Conservation (phyloP, 139 green algal species). For the Picochlorum sp. region DNA sequence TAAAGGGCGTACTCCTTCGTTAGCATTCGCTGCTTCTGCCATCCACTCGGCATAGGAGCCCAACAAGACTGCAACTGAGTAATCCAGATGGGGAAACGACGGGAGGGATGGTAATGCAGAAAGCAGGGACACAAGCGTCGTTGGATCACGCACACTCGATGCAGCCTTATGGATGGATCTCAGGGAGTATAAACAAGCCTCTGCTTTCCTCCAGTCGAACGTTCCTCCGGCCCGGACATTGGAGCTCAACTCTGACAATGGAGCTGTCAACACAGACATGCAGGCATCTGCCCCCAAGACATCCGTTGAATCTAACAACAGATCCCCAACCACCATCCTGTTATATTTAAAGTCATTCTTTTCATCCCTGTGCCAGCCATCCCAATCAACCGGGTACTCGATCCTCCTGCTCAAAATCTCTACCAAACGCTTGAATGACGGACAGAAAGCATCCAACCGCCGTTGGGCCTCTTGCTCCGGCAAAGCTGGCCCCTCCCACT, state of each 20-base stretch:
- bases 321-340: constrained; percentile 46
- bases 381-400: constrained; percentile 35
- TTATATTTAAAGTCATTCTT: constrained; percentile 56
- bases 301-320: constrained; percentile 52
- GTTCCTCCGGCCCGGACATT: not conserved
- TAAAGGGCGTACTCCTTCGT: constrained; percentile 1
- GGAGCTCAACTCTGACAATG: constrained; percentile 36
- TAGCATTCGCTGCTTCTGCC: constrained; percentile 15
- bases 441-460: constrained; percentile 49
- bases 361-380: constrained; percentile 51
- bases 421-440: constrained; percentile 65
- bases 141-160: constrained; percentile 33
- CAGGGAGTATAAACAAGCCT: constrained; percentile 67
- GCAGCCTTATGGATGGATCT: constrained; percentile 41
- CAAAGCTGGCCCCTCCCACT: constrained; percentile 16
- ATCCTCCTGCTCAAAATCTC: constrained; percentile 45
- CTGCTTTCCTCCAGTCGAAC: constrained; percentile 64
- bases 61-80: constrained; percentile 47
- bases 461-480: constrained; percentile 27
- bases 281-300: constrained; percentile 43
- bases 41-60: constrained; percentile 49
- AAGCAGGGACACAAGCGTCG: constrained; percentile 47
- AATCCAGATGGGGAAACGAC: constrained; percentile 32
- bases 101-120: constrained; percentile 49
- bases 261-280: constrained; percentile 49